Conservation (phyloP, 2,329 filamentous ascomycete species). For the Cucurbitaria berberidis region DNA sequence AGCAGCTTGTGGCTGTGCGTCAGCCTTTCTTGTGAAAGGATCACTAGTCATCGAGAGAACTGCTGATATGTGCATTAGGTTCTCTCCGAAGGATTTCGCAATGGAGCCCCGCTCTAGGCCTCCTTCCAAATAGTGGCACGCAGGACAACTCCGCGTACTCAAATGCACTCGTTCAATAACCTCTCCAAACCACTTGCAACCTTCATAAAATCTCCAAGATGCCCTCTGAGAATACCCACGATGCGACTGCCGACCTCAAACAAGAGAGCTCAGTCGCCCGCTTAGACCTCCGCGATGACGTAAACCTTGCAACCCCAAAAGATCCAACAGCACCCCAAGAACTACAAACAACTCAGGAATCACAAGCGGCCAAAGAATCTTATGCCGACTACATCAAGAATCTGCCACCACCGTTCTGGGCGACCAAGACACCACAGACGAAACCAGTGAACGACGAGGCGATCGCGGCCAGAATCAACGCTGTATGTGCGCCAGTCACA, state of each 20-base stretch:
- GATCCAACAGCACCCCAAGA: constrained; percentile 16
- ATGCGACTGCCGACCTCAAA: constrained; percentile 17
- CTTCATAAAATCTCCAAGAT: constrained; percentile 14
- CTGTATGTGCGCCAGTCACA: constrained; percentile 22
- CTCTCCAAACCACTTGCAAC: constrained; percentile 11
- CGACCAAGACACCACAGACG: constrained; percentile 15
- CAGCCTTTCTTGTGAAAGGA: constrained; percentile 14
- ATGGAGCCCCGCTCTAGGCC: constrained; percentile 15
- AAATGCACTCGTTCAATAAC: constrained; percentile 17
- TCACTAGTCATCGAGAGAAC: constrained; percentile 12
- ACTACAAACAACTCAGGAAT: constrained; percentile 15
- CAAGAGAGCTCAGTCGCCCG: constrained; percentile 13
- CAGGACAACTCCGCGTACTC: constrained; percentile 13
- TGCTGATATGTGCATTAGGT: constrained; percentile 12
- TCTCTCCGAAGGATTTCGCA: constrained; percentile 12
- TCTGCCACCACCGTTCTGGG: constrained; percentile 24
- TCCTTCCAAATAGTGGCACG: constrained; percentile 12
- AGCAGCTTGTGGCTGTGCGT: constrained; percentile 18
- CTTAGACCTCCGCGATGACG: constrained; percentile 15
- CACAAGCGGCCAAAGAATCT: constrained; percentile 21
- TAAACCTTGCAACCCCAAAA: constrained; percentile 17
- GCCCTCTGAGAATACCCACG: constrained; percentile 17
- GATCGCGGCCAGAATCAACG: constrained; percentile 19
- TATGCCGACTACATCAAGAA: constrained; percentile 24
- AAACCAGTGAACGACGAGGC: constrained; percentile 16